Percentiles rank a stretch among this genome's conserved stretches.
phyloP scores from a whole-genome alignment of 371 early-diverging fungal species.

The Smittium mucronatum region DNA sequence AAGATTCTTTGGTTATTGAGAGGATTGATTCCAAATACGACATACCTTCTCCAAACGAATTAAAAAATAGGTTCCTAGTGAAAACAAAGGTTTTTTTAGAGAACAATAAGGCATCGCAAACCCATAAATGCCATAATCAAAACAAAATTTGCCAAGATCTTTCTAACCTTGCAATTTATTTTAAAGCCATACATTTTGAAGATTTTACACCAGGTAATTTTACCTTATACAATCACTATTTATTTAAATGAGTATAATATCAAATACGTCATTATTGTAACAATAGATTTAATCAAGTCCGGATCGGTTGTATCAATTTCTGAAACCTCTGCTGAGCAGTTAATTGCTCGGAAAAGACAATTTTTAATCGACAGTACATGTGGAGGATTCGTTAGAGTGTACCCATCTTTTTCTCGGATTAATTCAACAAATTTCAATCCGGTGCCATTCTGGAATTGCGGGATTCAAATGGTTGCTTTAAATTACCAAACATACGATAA shows the following conservation, averaged over 20 bases:
- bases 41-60: constrained; percentile 52
- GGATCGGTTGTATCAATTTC: constrained; percentile 55
- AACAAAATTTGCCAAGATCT: constrained; percentile 30
- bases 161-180: constrained; percentile 51
- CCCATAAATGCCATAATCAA: not conserved
- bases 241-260: constrained; percentile 20
- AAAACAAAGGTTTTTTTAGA: constrained; percentile 41
- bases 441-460: constrained; percentile 54
- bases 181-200: constrained; percentile 47
- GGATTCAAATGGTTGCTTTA: constrained; percentile 70
- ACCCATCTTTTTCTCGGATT: constrained; percentile 57
- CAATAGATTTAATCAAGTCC: constrained; percentile 24
- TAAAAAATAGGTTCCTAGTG: constrained; percentile 50
- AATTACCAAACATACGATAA: constrained; percentile 65
- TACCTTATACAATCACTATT: constrained; percentile 27
- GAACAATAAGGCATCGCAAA: not conserved
- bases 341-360: constrained; percentile 22
- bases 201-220: constrained; percentile 15
- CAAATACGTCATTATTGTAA: too few species aligned
- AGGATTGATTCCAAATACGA: constrained; percentile 29
- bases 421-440: constrained; percentile 67
- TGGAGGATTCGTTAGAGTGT: constrained; percentile 47
- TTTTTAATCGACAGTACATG: constrained; percentile 40
- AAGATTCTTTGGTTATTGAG: constrained; percentile 41
- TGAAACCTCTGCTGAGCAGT: constrained; percentile 36